Conservation (phyloP, 805 yeast species). For the Barnettozyma pratensis region DNA sequence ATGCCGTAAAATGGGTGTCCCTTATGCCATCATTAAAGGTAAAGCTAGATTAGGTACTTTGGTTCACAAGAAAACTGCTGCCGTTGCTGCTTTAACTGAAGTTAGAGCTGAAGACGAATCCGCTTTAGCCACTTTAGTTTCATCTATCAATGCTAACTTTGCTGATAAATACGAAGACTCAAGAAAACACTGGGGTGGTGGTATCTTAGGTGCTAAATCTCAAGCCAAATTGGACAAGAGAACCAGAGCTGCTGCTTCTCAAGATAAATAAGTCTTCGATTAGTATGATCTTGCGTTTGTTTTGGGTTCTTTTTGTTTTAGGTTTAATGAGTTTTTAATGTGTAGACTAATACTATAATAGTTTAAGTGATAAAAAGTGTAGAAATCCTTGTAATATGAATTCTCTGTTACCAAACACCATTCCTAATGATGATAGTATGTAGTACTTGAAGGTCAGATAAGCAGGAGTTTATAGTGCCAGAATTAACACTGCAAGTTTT, state of each 20-base stretch:
- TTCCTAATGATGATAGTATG: too few relatives aligned
- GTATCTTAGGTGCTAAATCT: conserved; percentile 94
- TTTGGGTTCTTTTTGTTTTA: background rate
- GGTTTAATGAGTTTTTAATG: background rate
- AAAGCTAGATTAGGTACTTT: conserved; percentile 97
- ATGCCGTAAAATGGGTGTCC: conserved; percentile 99
- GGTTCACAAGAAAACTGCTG: conserved; percentile 95
- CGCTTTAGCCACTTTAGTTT: conserved; percentile 85
- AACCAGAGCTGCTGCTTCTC: conserved; percentile 15
- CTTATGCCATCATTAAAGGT: conserved; percentile 97
- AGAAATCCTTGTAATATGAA: background rate
- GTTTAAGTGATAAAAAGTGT: background rate
- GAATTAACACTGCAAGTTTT: background rate
- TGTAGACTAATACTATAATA: conserved; percentile 11
- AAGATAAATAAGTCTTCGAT: conserved; percentile 11
- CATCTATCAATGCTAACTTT: conserved; percentile 92
- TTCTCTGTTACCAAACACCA: too few relatives aligned
- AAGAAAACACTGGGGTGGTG: conserved; percentile 99
- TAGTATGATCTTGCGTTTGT: too few relatives aligned
- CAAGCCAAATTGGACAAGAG: conserved; percentile 59
- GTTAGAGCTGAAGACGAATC: conserved; percentile 93
- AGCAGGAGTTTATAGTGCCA: too few relatives aligned
- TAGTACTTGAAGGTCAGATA: too few relatives aligned
- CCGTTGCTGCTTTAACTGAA: conserved; percentile 96
- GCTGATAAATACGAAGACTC: conserved; percentile 89